A percentile compares a stretch with the other conserved stretches of the same genome.
phyloP scores from a whole-genome alignment of 2,329 filamentous ascomycete species.

The Trichoderma guizhouense region DNA sequence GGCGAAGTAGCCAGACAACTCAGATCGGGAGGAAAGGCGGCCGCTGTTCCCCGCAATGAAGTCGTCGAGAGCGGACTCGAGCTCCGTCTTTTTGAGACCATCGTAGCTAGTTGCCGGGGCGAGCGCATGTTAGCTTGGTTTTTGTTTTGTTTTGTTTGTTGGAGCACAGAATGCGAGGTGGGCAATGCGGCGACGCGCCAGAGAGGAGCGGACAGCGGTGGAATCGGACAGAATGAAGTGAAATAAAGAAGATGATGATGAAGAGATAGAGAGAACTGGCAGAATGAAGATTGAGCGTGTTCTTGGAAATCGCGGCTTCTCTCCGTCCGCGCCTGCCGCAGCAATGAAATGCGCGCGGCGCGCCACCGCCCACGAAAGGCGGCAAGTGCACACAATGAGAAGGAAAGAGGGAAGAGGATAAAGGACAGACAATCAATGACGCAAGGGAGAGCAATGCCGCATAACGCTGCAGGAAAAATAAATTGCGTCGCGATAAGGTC shows the following conservation, averaged over 20 bases:
- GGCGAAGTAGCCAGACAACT: constrained; percentile 73
- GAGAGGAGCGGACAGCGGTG: neutral
- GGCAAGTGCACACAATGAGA: neutral
- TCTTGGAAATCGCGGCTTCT: neutral
- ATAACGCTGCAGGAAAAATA: neutral
- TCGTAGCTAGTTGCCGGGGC: constrained; percentile 53
- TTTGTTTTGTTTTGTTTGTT: neutral
- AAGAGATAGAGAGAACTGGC: neutral
- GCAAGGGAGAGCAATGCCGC: constrained; percentile 4
- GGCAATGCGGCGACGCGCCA: neutral
- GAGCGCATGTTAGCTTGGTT: constrained; percentile 6
- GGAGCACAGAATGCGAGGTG: neutral
- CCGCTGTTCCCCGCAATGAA: constrained; percentile 67
- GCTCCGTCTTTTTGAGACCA: constrained; percentile 70
- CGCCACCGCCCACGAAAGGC: neutral
- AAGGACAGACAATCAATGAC: constrained; percentile 16
- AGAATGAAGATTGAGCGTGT: neutral
- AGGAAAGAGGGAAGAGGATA: neutral
- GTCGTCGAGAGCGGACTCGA: constrained; percentile 71
- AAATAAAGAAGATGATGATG: neutral
- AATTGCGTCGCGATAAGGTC: neutral
- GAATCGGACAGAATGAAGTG: neutral
- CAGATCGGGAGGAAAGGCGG: constrained; percentile 59
- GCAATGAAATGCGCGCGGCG: neutral
- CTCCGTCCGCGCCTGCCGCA: neutral